Evolutionary conservation across 306 rosid species (phyloP).

Genomic region (Abrus precatorius): DNA sequence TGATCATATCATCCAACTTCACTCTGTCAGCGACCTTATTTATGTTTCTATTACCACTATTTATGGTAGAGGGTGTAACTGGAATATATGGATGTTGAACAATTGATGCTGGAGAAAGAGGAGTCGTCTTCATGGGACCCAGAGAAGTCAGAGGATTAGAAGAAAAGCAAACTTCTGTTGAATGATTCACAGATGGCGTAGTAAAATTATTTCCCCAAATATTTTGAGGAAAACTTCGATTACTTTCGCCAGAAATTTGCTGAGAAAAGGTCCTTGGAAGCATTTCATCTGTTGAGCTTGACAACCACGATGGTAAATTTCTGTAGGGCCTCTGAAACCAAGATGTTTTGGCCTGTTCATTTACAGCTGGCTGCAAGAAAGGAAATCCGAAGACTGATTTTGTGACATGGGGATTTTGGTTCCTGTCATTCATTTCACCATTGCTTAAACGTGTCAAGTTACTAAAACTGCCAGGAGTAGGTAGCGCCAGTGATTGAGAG

Average conservation of each 20-base stretch:
- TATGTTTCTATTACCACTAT: slow-evolving; percentile 52
- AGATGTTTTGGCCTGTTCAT: slow-evolving; percentile 61
- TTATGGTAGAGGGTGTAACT: slow-evolving; percentile 51
- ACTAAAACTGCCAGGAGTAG: slow-evolving; percentile 51
- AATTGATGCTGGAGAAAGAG: slow-evolving; percentile 51
- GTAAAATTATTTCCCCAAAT: slow-evolving; percentile 58
- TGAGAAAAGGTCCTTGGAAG: slow-evolving; percentile 56
- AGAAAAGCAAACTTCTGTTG: slow-evolving; percentile 58
- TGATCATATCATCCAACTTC: slow-evolving; percentile 58
- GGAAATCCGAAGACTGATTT: slow-evolving; percentile 73
- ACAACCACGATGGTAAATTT: slow-evolving; percentile 69
- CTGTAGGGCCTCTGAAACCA: slow-evolving; percentile 64
- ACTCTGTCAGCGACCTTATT: slow-evolving; percentile 57
- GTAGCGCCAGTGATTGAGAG: slow-evolving; percentile 54
- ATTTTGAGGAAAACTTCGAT: slow-evolving; percentile 59
- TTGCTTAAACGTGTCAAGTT: slow-evolving; percentile 54
- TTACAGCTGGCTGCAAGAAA: slow-evolving; percentile 66
- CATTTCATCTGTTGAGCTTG: slow-evolving; percentile 64
- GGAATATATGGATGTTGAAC: slow-evolving; percentile 61
- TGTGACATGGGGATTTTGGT: slow-evolving; percentile 54
- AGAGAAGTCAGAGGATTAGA: slow-evolving; percentile 55
- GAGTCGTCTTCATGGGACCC: slow-evolving; percentile 54
- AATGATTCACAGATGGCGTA: slow-evolving; percentile 58
- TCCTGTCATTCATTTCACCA: slow-evolving; percentile 60
- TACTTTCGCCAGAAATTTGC: slow-evolving; percentile 46